Evolutionary conservation across 148 eudicot species (phyloP).

Genomic region (Rhododendron henanense): DNA sequence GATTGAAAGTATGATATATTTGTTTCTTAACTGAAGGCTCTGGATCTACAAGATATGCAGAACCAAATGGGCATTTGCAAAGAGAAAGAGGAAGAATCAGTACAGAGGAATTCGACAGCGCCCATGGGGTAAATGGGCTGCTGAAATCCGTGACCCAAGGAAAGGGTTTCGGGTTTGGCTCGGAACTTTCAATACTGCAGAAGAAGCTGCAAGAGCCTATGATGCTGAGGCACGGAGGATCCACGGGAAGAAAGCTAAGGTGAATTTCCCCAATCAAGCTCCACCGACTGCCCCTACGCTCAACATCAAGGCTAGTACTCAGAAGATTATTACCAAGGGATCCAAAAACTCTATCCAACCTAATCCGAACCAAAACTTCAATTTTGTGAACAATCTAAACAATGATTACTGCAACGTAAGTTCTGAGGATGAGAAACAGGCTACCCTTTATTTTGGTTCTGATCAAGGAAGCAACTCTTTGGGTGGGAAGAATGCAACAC

Average conservation of each 20-base stretch:
- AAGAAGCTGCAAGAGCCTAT: constrained; percentile 98
- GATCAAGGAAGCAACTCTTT: too few relatives aligned
- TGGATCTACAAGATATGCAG: constrained; percentile 31
- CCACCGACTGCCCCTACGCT: constrained; percentile 31
- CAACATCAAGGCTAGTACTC: constrained; percentile 30
- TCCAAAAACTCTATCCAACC: constrained; percentile 28
- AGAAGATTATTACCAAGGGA: constrained; percentile 24
- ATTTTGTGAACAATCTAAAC: too few relatives aligned
- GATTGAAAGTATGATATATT: too few relatives aligned
- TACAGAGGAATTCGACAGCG: constrained; percentile 95
- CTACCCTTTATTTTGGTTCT: too few relatives aligned
- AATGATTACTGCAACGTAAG: too few relatives aligned
- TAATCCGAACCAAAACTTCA: constrained; percentile 18
- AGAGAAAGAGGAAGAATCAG: constrained; percentile 83
- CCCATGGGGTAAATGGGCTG: constrained; percentile 99
- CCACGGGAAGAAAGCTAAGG: constrained; percentile 90
- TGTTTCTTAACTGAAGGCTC: constrained; percentile 29
- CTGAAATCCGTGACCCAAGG: constrained; percentile 95
- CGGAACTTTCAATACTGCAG: constrained; percentile 29
- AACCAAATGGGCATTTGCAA: constrained; percentile 46
- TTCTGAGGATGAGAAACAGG: too few relatives aligned
- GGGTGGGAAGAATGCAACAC: too few relatives aligned
- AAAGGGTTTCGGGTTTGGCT: constrained; percentile 98
- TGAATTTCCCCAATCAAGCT: constrained; percentile 73
- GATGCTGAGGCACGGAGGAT: constrained; percentile 93